These are phyloP conservation scores for Dendrostoma leiphaemia DNA, from an alignment of 2,329 filamentous ascomycete genomes.

Conservation along the genomic window DNA sequence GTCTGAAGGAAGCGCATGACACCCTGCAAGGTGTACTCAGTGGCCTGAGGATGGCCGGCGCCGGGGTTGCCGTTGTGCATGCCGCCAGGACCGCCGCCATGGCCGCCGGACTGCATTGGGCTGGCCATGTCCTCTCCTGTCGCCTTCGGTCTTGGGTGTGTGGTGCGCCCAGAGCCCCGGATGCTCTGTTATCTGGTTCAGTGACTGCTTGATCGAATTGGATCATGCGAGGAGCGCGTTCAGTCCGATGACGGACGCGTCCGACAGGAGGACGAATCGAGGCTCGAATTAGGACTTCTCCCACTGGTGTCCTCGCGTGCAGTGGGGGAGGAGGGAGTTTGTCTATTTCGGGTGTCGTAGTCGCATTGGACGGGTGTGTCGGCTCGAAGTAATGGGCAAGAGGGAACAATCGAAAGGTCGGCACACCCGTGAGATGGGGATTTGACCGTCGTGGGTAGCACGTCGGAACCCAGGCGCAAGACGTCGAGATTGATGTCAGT, in stretches of 20 bases:
- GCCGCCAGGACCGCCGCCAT: conserved; percentile 15
- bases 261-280: not conserved
- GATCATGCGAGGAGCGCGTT: conserved; percentile 5
- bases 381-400: too few species aligned
- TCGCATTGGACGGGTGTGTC: conserved; percentile 7
- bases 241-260: conserved; percentile 12
- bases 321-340: too few species aligned
- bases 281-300: not conserved
- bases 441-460: too few species aligned
- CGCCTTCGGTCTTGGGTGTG: conserved; percentile 4
- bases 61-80: conserved; percentile 12
- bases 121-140: conserved; percentile 12
- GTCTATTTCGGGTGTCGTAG: not conserved
- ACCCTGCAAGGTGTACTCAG: conserved; percentile 65
- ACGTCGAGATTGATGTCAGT: too few species aligned
- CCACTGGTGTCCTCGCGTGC: conserved; percentile 6
- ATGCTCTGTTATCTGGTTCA: too few species aligned
- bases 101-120: conserved; percentile 17
- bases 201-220: not conserved
- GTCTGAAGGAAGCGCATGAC: conserved; percentile 99
- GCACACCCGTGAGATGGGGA: too few species aligned
- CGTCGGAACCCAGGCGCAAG: too few species aligned
- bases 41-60: conserved; percentile 53
- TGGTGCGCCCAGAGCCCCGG: conserved; percentile 12
- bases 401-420: not conserved